Evolutionary conservation across 768 basidiomycete species (phyloP), one percentile per base, ranked within the genome.

Genomic region (Agrocybe chaxingu): DNA sequence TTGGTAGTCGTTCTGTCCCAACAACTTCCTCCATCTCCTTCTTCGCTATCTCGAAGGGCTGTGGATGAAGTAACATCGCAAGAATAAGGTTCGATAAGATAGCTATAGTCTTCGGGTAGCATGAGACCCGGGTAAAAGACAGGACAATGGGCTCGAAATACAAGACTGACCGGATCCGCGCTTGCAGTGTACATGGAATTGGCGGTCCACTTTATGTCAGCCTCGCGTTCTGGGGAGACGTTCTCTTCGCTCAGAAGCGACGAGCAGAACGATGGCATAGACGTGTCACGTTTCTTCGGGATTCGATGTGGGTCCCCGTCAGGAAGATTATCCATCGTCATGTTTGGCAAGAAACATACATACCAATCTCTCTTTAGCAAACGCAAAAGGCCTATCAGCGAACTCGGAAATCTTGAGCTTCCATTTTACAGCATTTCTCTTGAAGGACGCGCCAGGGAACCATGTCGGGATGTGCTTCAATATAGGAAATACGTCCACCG

Each of bases 161-260:
- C 2, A 10, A 38, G 34, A 57, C 64, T n/a, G 41, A 84, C 85
- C 0, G 84, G 87, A 57, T 88, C 86, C 34, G 78, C 71, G 56
- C 84, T 84, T 11, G 78, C 81, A 5, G 75, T 70, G 61, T 86
- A 89, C 84, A 90, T 88, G 30, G 87, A 89, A 63, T 89, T 89
- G n/a, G 89, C 88, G 1, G 85, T 81, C 85, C 87, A 87, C 51
- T 85, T 84, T 41, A 89, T 70, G 56, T 90, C 87, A 53, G 81
- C 82, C 57, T 87, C 84, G 40, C 76, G 78, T 51, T 75, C 60
- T 65, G 50, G 42, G 69, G 70, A 32, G 51, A 61, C 54, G 42
- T 63, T 62, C 33, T 71, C 64, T 36, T 79, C 76, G 41, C 83
- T 81, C 10, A 89, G 70, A 13, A 88, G 68, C 7, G 77, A 82